Evolutionary conservation across 2,329 filamentous ascomycete genomes (phyloP).

Genomic region (Aspergillus sergii): DNA sequence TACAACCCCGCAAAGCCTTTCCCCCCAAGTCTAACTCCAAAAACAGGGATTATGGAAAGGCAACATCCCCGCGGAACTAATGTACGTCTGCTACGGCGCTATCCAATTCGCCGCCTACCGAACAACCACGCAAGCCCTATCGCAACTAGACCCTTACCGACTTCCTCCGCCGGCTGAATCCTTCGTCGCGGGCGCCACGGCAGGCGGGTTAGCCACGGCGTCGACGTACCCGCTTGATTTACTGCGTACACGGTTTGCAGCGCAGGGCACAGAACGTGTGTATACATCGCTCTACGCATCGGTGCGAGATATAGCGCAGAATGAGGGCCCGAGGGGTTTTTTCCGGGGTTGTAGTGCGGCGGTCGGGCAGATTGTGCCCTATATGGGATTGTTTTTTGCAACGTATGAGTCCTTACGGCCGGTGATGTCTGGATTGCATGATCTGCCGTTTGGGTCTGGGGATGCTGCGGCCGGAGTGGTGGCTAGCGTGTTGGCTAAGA

Average conservation of each 20-base stretch:
- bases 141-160: conserved; percentile 50
- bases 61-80: conserved; percentile 90
- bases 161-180: conserved; percentile 72
- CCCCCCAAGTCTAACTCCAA: background rate
- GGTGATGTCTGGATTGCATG: conserved; percentile 48
- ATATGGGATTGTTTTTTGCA: conserved; percentile 96
- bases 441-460: conserved; percentile 71
- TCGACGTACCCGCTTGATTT: conserved; percentile 91
- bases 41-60: conserved; percentile 83
- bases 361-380: conserved; percentile 85
- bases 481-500: conserved; percentile 82
- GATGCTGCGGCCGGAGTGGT: conserved; percentile 82
- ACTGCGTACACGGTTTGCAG: conserved; percentile 92
- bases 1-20: too few relatives aligned
- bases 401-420: conserved; percentile 77
- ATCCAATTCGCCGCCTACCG: conserved; percentile 91
- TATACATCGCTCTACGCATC: conserved; percentile 73
- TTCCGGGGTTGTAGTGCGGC: conserved; percentile 85
- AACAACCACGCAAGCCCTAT: conserved; percentile 68
- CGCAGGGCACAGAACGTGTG: conserved; percentile 79
- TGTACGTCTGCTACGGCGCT: conserved; percentile 90
- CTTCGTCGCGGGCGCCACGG: conserved; percentile 80
- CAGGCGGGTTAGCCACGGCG: conserved; percentile 79
- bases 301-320: conserved; percentile 69
- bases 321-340: conserved; percentile 79